A percentile compares a stretch with the other conserved stretches of the same genome.
phyloP scores from a whole-genome alignment of 2,329 filamentous ascomycete species.

The Allantophomopsis lycopodina region DNA sequence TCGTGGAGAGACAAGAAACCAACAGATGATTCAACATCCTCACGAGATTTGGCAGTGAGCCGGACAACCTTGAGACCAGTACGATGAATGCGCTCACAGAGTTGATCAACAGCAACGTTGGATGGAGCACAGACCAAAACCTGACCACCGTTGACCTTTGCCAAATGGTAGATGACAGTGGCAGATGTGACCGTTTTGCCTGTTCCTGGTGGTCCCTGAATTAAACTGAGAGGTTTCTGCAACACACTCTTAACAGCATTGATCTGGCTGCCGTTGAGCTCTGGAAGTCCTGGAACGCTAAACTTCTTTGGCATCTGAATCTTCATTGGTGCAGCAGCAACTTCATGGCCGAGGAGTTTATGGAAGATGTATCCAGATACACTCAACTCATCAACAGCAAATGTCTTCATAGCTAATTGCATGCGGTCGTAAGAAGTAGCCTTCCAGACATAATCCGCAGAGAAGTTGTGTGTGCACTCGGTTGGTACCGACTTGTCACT shows the following conservation, averaged over 20 bases:
- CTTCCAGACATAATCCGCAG: constrained; percentile 98
- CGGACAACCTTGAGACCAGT: constrained; percentile 95
- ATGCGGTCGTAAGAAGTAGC: constrained; percentile 98
- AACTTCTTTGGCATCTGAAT: constrained; percentile 93
- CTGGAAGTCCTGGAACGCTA: constrained; percentile 83
- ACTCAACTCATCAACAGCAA: constrained; percentile 94
- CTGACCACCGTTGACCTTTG: constrained; percentile 88
- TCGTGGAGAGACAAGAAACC: constrained; percentile 91
- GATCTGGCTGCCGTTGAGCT: constrained; percentile 91
- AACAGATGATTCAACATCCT: constrained; percentile 97
- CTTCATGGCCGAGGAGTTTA: constrained; percentile 87
- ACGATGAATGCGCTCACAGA: constrained; percentile 90
- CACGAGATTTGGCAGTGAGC: constrained; percentile 94
- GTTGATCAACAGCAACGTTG: constrained; percentile 95
- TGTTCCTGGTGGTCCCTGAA: constrained; percentile 92
- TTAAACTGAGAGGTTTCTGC: constrained; percentile 85
- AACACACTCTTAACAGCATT: constrained; percentile 92
- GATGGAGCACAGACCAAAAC: constrained; percentile 95
- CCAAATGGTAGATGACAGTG: constrained; percentile 95
- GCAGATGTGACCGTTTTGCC: constrained; percentile 98
- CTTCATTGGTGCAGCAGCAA: constrained; percentile 90
- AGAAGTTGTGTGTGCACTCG: constrained; percentile 95
- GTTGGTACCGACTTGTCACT: constrained; percentile 95
- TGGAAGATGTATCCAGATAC: constrained; percentile 99
- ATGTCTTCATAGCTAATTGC: constrained; percentile 99